phyloP scores from a whole-genome alignment of 2,329 filamentous ascomycete species.

The Zymoseptoria ardabiliae region DNA sequence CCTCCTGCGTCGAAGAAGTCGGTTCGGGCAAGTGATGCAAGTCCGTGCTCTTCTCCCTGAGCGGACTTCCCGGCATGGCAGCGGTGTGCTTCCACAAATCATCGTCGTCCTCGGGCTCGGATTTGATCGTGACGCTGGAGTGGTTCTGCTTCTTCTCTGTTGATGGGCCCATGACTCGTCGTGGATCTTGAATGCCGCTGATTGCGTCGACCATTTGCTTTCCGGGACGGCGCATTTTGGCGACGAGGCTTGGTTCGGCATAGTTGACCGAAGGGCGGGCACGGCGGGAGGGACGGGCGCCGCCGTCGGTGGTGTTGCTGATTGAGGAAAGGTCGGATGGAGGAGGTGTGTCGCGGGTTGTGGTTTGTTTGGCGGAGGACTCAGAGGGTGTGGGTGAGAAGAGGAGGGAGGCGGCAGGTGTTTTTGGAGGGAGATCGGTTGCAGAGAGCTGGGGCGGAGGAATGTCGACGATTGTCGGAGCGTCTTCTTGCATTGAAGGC shows the following conservation, averaged over 20 bases:
- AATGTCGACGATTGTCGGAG: constrained; percentile 17
- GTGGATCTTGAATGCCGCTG: constrained; percentile 24
- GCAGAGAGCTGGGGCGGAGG: constrained; percentile 11
- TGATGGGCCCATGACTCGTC: constrained; percentile 23
- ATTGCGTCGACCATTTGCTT: constrained; percentile 43
- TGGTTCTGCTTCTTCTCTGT: constrained; percentile 6
- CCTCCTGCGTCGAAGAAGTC: background rate
- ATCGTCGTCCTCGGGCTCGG: constrained; percentile 23
- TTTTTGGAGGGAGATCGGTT: constrained; percentile 18
- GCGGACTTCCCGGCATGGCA: constrained; percentile 11
- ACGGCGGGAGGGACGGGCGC: constrained; percentile 37
- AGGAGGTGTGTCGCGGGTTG: constrained; percentile 35
- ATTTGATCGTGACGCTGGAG: constrained; percentile 20
- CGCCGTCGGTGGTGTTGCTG: constrained; percentile 27
- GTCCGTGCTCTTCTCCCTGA: constrained; percentile 11
- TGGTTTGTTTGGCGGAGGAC: constrained; percentile 26
- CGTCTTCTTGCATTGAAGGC: constrained; percentile 6
- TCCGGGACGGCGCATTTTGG: constrained; percentile 44
- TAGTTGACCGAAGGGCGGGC: constrained; percentile 43
- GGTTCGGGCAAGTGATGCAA: background rate
- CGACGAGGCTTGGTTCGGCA: constrained; percentile 41
- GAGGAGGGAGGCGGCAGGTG: constrained; percentile 27
- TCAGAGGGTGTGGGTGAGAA: constrained; percentile 41
- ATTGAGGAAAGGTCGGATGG: constrained; percentile 32
- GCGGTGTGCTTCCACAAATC: constrained; percentile 18